These are phyloP conservation scores for Petrea volubilis DNA, from an alignment of 257 asterid genomes.

Conservation along the genomic window DNA sequence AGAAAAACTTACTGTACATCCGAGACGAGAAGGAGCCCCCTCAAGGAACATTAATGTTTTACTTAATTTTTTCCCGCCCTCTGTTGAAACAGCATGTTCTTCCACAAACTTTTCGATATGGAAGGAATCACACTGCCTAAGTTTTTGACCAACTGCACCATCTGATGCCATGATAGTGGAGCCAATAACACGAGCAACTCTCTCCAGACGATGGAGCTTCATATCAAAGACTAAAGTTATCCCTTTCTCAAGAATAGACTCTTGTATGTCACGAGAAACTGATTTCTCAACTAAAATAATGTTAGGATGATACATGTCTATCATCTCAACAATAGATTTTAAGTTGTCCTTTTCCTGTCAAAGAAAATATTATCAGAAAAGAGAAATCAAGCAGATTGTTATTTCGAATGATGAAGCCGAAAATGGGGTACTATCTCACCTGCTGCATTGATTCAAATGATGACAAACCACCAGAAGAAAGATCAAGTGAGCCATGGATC, in stretches of 20 bases:
- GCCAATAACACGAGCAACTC: slow-evolving; percentile 86
- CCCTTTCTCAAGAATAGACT: slow-evolving; percentile 77
- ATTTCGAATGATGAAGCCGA: neutral
- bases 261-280: slow-evolving; percentile 91
- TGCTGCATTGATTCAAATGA: slow-evolving; percentile 79
- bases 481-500: slow-evolving; percentile 82
- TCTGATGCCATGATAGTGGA: slow-evolving; percentile 66
- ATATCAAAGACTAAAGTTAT: slow-evolving; percentile 85
- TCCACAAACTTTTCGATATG: slow-evolving; percentile 78
- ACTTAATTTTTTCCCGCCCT: slow-evolving; percentile 73
- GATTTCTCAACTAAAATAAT: slow-evolving; percentile 89
- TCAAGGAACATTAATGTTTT: slow-evolving; percentile 93
- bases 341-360: slow-evolving; percentile 71
- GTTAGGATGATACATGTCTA: slow-evolving; percentile 83
- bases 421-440: slow-evolving; percentile 44
- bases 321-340: slow-evolving; percentile 65
- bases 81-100: slow-evolving; percentile 63
- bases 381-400: slow-evolving; percentile 5
- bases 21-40: slow-evolving; percentile 85
- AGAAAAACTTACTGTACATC: slow-evolving; percentile 75
- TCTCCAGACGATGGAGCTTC: slow-evolving; percentile 93
- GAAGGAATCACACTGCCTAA: slow-evolving; percentile 78
- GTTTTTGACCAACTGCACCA: slow-evolving; percentile 56
- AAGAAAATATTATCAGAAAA: slow-evolving; percentile 20
- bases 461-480: slow-evolving; percentile 75